Conservation (phyloP, 2,329 filamentous ascomycete species). For the Cercospora zeae-maydis region DNA sequence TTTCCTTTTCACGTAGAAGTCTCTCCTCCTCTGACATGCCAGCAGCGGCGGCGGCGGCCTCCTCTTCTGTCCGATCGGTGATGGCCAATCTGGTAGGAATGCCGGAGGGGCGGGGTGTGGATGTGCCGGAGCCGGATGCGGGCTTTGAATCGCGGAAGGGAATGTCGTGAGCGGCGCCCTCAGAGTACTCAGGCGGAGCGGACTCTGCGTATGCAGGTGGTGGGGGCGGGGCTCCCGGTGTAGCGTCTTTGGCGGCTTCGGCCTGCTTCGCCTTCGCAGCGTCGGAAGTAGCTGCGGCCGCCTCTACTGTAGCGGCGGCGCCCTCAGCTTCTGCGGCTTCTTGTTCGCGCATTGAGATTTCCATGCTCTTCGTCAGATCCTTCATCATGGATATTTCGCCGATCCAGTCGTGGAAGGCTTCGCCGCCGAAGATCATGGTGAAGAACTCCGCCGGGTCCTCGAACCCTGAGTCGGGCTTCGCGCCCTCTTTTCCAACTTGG, state of each 20-base stretch:
- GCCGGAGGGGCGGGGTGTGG: constrained; percentile 49
- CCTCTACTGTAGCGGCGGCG: constrained; percentile 37
- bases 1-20: constrained; percentile 72
- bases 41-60: constrained; percentile 61
- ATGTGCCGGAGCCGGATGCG: constrained; percentile 40
- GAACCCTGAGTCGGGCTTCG: constrained; percentile 86
- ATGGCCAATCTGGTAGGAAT: constrained; percentile 80
- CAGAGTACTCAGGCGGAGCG: constrained; percentile 8
- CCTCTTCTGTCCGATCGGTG: constrained; percentile 82
- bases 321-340: constrained; percentile 60
- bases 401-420: constrained; percentile 93
- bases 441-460: constrained; percentile 97
- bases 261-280: constrained; percentile 21
- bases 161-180: constrained; percentile 24
- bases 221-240: constrained; percentile 21
- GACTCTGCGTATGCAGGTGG: constrained; percentile 18
- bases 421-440: constrained; percentile 94
- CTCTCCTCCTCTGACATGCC: constrained; percentile 70
- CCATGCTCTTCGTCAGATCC: constrained; percentile 96
- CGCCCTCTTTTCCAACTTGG: constrained; percentile 93
- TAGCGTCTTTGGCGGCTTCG: constrained; percentile 22
- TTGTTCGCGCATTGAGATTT: constrained; percentile 82
- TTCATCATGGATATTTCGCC: constrained; percentile 99
- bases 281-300: constrained; percentile 47
- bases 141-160: constrained; percentile 27